Evolutionary conservation across 1,284 basidiomycete genomes (phyloP).

Genomic region (Microbotryum violaceum): DNA sequence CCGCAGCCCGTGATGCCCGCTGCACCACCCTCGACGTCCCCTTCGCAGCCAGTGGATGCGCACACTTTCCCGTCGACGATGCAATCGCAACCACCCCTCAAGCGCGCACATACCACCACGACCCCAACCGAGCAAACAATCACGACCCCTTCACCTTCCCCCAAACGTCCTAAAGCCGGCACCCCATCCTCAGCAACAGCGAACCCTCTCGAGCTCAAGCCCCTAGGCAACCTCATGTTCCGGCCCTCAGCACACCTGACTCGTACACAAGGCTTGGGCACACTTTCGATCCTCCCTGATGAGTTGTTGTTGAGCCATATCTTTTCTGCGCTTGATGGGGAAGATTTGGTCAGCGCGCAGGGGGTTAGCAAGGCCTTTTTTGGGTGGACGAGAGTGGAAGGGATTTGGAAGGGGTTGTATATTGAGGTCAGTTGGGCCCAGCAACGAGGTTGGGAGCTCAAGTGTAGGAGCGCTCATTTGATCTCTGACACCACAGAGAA

Average conservation of each 20-base stretch:
- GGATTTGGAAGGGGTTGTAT: constrained; percentile 36
- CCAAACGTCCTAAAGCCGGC: no score
- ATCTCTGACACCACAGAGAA: background rate
- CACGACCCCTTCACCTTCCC: no score
- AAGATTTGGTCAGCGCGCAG: constrained; percentile 15
- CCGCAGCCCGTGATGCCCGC: no score
- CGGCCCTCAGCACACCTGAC: constrained; percentile 1
- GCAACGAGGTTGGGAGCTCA: no score
- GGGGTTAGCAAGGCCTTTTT: constrained; percentile 29
- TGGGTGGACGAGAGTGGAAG: constrained; percentile 34
- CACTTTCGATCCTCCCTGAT: constrained; percentile 23
- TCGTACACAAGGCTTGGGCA: constrained; percentile 20
- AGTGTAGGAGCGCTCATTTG: background rate
- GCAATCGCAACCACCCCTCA: no score
- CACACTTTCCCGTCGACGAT: no score
- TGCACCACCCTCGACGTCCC: no score
- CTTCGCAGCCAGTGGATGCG: no score
- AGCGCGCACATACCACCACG: no score
- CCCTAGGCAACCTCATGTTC: constrained; percentile 17
- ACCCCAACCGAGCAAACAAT: no score
- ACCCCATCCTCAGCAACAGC: background rate
- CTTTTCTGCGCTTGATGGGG: constrained; percentile 17
- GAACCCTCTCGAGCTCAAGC: constrained; percentile 23
- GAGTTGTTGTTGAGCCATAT: constrained; percentile 26
- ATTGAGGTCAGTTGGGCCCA: constrained; percentile 12